Conservation (phyloP, 2,329 filamentous ascomycete genomes). For the Phyllosticta citribraziliensis region DNA sequence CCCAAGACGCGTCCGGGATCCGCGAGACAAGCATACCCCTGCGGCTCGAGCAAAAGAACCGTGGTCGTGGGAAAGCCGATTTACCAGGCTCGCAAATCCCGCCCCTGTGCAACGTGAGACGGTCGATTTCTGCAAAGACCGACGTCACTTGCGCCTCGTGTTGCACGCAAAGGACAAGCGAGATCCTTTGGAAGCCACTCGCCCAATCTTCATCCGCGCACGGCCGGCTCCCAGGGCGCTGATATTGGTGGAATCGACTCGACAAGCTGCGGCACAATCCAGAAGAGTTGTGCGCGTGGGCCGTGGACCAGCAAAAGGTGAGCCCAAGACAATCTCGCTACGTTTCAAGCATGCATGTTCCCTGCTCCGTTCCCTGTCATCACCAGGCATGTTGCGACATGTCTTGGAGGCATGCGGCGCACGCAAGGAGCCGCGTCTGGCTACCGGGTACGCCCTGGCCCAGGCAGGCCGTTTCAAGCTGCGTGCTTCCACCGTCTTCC, state of each 20-base stretch:
- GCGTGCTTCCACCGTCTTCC: constrained; percentile 5
- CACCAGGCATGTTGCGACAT: constrained; percentile 8
- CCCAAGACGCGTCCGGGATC: background rate
- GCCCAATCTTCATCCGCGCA: constrained; percentile 9
- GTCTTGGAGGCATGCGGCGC: constrained; percentile 9
- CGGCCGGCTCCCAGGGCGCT: background rate
- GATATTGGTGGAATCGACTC: constrained; percentile 4
- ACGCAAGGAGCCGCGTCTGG: constrained; percentile 7
- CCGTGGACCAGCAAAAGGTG: constrained; percentile 9
- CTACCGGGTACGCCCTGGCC: constrained; percentile 6
- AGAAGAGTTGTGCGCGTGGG: constrained; percentile 2
- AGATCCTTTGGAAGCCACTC: background rate
- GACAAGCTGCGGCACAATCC: constrained; percentile 6
- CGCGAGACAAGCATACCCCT: background rate
- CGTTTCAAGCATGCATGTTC: constrained; percentile 6
- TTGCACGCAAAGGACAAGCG: constrained; percentile 5
- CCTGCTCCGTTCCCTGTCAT: constrained; percentile 2
- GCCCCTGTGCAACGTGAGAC: constrained; percentile 8
- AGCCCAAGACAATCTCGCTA: constrained; percentile 10
- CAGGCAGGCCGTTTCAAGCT: constrained; percentile 9
- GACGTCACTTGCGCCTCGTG: constrained; percentile 10
- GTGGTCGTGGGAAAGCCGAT: background rate
- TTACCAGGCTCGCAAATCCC: constrained; percentile 2
- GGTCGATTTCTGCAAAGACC: constrained; percentile 5
- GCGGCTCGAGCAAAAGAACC: constrained; percentile 8